phyloP scores from a whole-genome alignment of 208 protist species.

The Crithidia expoeki region DNA sequence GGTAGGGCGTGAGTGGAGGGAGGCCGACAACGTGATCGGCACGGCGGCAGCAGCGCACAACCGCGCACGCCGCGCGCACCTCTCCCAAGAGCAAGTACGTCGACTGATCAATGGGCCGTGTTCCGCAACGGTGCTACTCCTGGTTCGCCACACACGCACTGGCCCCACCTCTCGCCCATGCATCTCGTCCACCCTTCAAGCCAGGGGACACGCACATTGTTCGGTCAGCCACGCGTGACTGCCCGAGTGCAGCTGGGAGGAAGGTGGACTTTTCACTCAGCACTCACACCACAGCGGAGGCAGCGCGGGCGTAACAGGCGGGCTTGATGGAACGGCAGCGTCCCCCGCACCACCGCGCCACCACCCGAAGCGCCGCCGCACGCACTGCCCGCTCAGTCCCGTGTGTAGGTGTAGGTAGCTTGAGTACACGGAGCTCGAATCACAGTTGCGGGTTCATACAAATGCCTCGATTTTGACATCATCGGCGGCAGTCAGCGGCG shows the following conservation, averaged over 20 bases:
- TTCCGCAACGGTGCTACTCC: slow-evolving; percentile 36
- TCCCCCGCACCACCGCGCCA: not conserved
- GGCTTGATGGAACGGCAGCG: not conserved
- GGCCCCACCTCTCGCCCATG: not conserved
- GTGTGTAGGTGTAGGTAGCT: slow-evolving; percentile 56
- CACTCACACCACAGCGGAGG: not conserved
- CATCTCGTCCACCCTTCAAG: slow-evolving; percentile 20
- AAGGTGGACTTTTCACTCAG: not conserved
- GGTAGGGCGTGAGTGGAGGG: no score
- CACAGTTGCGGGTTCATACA: slow-evolving; percentile 57
- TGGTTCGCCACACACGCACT: slow-evolving; percentile 13
- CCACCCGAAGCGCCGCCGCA: no score
- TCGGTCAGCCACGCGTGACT: not conserved
- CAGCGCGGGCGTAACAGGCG: no score
- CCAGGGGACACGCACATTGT: not conserved
- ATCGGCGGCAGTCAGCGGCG: not conserved
- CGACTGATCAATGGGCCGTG: slow-evolving; percentile 29
- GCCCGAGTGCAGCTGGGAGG: not conserved
- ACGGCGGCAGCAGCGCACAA: no score
- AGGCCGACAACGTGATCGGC: no score
- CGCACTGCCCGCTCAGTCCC: slow-evolving; percentile 32
- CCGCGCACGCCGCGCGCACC: no score
- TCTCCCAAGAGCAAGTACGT: no score
- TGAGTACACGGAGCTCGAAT: slow-evolving; percentile 57
- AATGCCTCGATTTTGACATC: slow-evolving; percentile 51